A percentile compares a stretch with the other conserved stretches of the same genome.
Conservation (phyloP, 2,329 filamentous ascomycete species). For the Lecanosticta acicola region DNA sequence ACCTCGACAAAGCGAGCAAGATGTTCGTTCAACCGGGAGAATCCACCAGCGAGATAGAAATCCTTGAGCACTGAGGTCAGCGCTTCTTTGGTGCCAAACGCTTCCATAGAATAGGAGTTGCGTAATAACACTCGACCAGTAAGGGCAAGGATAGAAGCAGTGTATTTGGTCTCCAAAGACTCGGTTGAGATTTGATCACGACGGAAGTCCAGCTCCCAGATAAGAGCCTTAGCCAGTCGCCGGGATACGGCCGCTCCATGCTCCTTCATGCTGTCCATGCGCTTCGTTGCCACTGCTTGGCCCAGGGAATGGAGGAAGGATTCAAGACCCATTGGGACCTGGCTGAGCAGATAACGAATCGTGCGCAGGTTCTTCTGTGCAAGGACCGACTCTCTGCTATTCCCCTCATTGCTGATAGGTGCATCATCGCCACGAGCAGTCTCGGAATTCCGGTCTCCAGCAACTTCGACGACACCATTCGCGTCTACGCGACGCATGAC, state of each 20-base stretch:
- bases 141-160: constrained; percentile 19
- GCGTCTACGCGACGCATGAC: constrained; percentile 26
- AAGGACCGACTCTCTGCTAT: constrained; percentile 17
- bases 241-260: constrained; percentile 58
- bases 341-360: constrained; percentile 69
- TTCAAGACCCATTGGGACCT: constrained; percentile 72
- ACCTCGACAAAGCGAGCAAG: constrained; percentile 26
- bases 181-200: constrained; percentile 21
- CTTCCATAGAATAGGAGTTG: constrained; percentile 22
- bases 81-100: constrained; percentile 27
- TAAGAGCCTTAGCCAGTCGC: constrained; percentile 60
- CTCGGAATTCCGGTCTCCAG: constrained; percentile 12
- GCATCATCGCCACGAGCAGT: constrained; percentile 2
- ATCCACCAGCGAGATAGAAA: constrained; percentile 75
- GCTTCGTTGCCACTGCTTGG: constrained; percentile 70
- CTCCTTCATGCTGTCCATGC: constrained; percentile 61
- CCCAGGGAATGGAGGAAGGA: constrained; percentile 82
- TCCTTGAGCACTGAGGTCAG: constrained; percentile 73
- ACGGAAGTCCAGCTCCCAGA: constrained; percentile 25
- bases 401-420: constrained; percentile 1
- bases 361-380: constrained; percentile 71
- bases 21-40: constrained; percentile 62
- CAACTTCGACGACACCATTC: constrained; percentile 26
- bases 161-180: constrained; percentile 21
- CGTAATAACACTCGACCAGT: constrained; percentile 24